These are phyloP conservation scores for Tinospora cordifolia DNA, from an alignment of 164 flowering plant genomes.

Conservation along the genomic window DNA sequence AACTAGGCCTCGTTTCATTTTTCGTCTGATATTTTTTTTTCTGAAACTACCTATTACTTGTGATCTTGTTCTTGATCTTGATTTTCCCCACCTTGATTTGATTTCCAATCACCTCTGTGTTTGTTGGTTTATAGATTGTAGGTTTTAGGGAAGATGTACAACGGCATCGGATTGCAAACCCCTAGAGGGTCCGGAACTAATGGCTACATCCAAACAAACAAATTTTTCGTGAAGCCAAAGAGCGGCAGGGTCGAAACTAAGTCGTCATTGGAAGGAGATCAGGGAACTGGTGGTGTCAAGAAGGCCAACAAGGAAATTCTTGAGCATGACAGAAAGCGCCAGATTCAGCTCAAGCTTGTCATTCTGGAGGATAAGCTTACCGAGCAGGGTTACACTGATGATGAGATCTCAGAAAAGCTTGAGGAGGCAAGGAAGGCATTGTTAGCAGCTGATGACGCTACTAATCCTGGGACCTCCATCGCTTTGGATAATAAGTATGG, in stretches of 20 bases:
- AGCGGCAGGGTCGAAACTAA: conserved; percentile 31
- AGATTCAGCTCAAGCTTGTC: conserved; percentile 79
- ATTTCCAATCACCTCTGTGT: no score
- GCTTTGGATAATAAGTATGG: conserved; percentile 9
- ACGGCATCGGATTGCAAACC: conserved; percentile 90
- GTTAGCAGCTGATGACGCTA: conserved; percentile 44
- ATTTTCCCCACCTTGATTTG: no score
- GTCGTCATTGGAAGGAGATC: conserved; percentile 59
- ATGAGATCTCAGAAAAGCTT: conserved; percentile 59
- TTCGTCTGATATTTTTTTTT: no score
- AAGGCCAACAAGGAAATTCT: conserved; percentile 75
- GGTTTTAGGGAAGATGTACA: conserved; percentile 53
- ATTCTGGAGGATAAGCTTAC: conserved; percentile 66
- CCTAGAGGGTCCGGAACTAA: conserved; percentile 93
- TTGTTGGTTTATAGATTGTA: no score
- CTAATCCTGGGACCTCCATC: conserved; percentile 17
- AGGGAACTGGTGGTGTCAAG: conserved; percentile 81
- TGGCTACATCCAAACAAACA: conserved; percentile 80
- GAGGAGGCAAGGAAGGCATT: conserved; percentile 49
- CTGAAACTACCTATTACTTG: no score
- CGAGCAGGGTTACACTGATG: conserved; percentile 83
- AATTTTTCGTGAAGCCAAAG: conserved; percentile 64
- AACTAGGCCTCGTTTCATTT: no score
- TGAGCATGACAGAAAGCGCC: conserved; percentile 89
- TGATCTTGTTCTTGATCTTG: no score